phyloP scores from a whole-genome alignment of 148 eudicot species.

The Chenopodium album region DNA sequence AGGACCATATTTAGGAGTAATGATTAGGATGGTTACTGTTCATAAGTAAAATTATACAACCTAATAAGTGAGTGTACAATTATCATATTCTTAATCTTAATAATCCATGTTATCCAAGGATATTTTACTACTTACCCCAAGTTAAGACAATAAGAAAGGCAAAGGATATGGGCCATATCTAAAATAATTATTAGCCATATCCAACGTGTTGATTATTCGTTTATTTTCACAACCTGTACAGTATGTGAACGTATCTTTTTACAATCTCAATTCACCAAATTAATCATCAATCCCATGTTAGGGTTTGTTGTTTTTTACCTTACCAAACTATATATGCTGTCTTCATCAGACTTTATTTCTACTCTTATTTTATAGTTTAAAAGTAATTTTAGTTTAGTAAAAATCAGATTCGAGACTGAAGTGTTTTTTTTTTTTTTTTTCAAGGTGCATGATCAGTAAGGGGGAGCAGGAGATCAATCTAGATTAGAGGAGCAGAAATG shows the following conservation, averaged over 20 bases:
- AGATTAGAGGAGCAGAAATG: constrained; percentile 7
- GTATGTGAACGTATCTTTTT: too few species aligned
- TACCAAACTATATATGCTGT: too few species aligned
- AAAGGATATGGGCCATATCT: not conserved
- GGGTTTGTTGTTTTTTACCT: not conserved
- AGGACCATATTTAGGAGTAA: constrained; percentile 15
- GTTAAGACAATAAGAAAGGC: not conserved
- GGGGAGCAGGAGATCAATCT: constrained; percentile 10
- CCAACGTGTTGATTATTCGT: not conserved
- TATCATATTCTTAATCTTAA: not conserved
- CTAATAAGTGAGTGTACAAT: not conserved
- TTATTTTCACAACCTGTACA: not conserved
- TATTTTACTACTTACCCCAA: not conserved
- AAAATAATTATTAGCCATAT: not conserved
- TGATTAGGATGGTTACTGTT: constrained; percentile 10
- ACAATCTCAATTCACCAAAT: not conserved
- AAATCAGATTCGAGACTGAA: too few species aligned
- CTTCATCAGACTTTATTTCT: too few species aligned
- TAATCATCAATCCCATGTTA: not conserved
- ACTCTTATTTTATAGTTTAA: too few species aligned
- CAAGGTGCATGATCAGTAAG: constrained; percentile 16
- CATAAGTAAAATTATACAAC: not conserved
- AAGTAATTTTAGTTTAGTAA: too few species aligned
- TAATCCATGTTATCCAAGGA: not conserved
- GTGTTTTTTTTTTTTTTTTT: not conserved